Percentiles rank a stretch among this genome's conserved stretches.
Evolutionary conservation across 2,329 filamentous ascomycete genomes (phyloP).

Genomic region (Diaporthe amygdali): DNA sequence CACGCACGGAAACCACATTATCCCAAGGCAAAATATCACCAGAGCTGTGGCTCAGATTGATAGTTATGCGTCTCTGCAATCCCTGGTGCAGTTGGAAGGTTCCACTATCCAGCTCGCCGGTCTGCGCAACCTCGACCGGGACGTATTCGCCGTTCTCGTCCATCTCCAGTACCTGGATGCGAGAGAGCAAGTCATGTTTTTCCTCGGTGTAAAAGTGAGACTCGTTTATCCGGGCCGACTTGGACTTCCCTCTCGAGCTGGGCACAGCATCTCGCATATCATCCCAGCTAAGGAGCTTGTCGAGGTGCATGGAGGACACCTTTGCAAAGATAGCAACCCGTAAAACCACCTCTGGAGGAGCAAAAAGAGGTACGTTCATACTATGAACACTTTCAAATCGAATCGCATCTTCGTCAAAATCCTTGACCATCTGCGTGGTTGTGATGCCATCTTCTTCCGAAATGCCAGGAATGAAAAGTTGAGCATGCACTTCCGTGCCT

Average conservation of each 20-base stretch:
- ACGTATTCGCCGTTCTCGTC: conserved; percentile 90
- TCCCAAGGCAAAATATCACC: conserved; percentile 90
- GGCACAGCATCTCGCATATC: conserved; percentile 87
- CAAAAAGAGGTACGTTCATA: conserved; percentile 88
- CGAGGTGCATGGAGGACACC: conserved; percentile 91
- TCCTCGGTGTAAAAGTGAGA: conserved; percentile 93
- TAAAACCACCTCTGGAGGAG: conserved; percentile 74
- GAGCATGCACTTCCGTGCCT: conserved; percentile 92
- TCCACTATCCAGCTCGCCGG: conserved; percentile 81
- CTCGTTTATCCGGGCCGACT: conserved; percentile 78
- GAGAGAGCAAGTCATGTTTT: conserved; percentile 88
- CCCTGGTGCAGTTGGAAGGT: conserved; percentile 96
- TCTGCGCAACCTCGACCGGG: conserved; percentile 91
- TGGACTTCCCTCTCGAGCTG: conserved; percentile 59
- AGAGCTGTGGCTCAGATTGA: conserved; percentile 90
- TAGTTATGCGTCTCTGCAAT: conserved; percentile 83
- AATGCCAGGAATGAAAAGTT: conserved; percentile 92
- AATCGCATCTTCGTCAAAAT: conserved; percentile 91
- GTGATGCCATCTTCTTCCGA: conserved; percentile 91
- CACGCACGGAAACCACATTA: conserved; percentile 76
- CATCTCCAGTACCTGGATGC: conserved; percentile 88
- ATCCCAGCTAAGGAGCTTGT: conserved; percentile 98
- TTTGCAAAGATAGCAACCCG: conserved; percentile 91
- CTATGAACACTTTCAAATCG: conserved; percentile 98
- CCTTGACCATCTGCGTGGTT: conserved; percentile 91